Percentiles rank a stretch among this genome's conserved stretches.
phyloP scores from a whole-genome alignment of 441 rosid genomes.

The Sinapis alba region DNA sequence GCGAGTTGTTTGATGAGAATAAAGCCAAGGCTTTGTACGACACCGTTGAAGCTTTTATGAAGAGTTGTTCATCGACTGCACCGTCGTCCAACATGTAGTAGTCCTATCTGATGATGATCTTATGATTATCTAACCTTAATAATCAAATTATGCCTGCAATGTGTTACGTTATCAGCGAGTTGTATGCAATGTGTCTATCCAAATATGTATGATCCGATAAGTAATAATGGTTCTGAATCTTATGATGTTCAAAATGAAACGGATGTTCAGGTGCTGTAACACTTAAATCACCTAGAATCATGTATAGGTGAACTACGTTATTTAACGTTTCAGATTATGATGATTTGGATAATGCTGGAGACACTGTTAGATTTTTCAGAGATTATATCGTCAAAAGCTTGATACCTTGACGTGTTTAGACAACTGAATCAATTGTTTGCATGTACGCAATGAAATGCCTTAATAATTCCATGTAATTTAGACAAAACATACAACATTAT shows the following conservation, averaged over 20 bases:
- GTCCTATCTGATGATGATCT: neutral
- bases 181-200: neutral
- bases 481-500: neutral
- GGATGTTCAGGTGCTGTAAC: neutral
- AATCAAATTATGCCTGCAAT: neutral
- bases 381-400: neutral
- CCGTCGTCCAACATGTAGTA: conserved; percentile 20
- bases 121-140: neutral
- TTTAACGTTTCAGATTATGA: neutral
- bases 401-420: neutral
- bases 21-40: conserved; percentile 47
- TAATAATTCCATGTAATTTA: neutral
- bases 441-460: neutral
- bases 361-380: too few relatives aligned
- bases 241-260: neutral
- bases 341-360: too few relatives aligned
- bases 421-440: neutral
- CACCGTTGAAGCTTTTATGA: conserved; percentile 45
- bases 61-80: conserved; percentile 17
- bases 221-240: neutral
- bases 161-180: neutral
- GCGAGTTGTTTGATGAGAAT: conserved; percentile 59
- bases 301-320: neutral
- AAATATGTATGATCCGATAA: neutral
- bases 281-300: neutral